phyloP scores from a whole-genome alignment of 139 green algal species.

The Ettlia oleoabundans region DNA sequence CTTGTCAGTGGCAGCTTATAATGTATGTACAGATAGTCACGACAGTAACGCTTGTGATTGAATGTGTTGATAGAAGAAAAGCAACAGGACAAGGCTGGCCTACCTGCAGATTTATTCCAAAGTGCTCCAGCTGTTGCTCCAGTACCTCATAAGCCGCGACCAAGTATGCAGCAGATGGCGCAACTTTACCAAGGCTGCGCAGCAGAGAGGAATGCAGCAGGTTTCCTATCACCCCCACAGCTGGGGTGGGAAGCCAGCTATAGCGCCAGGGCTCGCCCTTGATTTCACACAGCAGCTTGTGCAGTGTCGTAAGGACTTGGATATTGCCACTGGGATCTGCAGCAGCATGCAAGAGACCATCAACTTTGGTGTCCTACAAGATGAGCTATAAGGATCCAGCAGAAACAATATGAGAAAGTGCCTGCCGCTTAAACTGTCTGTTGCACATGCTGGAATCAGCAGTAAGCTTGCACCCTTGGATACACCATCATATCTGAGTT shows the following conservation, averaged over 20 bases:
- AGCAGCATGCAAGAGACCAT: too few species aligned
- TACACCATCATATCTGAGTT: too few species aligned
- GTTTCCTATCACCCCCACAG: neutral
- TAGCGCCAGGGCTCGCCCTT: neutral
- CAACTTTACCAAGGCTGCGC: conserved; percentile 21
- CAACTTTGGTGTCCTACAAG: too few species aligned
- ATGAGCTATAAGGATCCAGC: too few species aligned
- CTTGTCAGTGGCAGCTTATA: neutral
- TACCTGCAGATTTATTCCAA: conserved; percentile 9
- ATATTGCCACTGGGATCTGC: neutral
- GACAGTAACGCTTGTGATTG: neutral
- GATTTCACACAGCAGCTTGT: conserved; percentile 4
- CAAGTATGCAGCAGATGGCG: conserved; percentile 15
- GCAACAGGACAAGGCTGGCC: too few species aligned
- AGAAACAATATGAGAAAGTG: too few species aligned
- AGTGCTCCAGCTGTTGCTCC: conserved; percentile 10
- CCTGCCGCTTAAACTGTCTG: too few species aligned
- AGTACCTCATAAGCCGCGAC: conserved; percentile 15
- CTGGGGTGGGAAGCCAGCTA: neutral
- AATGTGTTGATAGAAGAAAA: too few species aligned
- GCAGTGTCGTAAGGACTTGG: neutral
- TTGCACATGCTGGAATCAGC: too few species aligned
- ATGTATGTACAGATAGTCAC: neutral
- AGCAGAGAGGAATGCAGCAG: conserved; percentile 38
- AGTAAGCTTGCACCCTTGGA: too few species aligned